These are phyloP conservation scores for Andrographis paniculata DNA, from an alignment of 305 asterid genomes.

Conservation along the genomic window DNA sequence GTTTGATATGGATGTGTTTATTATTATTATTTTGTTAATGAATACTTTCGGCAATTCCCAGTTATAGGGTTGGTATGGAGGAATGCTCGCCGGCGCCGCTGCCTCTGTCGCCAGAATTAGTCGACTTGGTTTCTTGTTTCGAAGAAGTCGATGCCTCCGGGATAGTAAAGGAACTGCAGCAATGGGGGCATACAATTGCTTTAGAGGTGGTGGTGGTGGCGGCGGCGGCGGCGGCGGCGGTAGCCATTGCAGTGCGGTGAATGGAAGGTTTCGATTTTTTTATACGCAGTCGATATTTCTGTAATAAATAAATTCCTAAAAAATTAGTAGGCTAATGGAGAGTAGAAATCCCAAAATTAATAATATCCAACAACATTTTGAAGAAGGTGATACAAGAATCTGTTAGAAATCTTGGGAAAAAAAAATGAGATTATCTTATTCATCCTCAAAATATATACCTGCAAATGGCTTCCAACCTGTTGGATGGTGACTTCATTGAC, in stretches of 20 bases:
- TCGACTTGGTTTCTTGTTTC: conserved; percentile 18
- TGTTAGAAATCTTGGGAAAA: no score
- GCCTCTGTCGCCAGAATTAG: conserved; percentile 22
- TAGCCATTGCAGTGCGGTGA: conserved; percentile 31
- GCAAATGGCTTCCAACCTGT: conserved; percentile 94
- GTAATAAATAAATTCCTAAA: conserved; percentile 3
- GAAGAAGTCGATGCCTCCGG: conserved; percentile 27
- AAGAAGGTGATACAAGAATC: not conserved
- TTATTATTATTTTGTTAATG: no score
- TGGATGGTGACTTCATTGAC: conserved; percentile 95
- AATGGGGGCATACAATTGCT: conserved; percentile 46
- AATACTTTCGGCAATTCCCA: no score
- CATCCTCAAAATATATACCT: no score
- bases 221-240: conserved; percentile 26
- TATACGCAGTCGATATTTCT: conserved; percentile 85
- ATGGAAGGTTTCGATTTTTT: conserved; percentile 48
- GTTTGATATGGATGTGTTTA: no score
- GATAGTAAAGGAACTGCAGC: conserved; percentile 33
- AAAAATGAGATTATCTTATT: no score
- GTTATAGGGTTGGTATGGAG: conserved; percentile 43
- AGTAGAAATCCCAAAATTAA: no score
- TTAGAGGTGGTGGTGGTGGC: conserved; percentile 24
- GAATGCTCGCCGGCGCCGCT: conserved; percentile 31
- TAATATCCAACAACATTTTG: not conserved
- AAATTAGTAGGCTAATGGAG: no score